Evolutionary conservation across 331 rosid species (phyloP).

Genomic region (Saraca asoca): DNA sequence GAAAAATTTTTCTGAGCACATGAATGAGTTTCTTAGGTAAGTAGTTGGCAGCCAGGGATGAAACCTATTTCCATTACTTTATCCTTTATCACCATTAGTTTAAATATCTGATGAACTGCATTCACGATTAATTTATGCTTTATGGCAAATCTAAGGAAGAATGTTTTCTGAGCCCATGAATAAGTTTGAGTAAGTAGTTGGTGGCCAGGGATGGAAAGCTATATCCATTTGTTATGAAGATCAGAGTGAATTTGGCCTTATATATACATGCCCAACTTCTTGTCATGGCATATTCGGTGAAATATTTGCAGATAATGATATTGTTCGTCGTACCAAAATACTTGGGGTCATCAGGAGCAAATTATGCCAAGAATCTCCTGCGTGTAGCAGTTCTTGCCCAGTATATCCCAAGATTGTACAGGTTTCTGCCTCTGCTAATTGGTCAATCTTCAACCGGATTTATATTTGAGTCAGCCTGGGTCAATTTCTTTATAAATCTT

Average conservation of each 20-base stretch:
- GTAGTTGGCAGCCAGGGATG: neutral
- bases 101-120: neutral
- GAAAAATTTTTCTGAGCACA: neutral
- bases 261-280: constrained; percentile 11
- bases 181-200: constrained; percentile 1
- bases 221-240: constrained; percentile 3
- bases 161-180: constrained; percentile 1
- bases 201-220: neutral
- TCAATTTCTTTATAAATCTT: constrained; percentile 78
- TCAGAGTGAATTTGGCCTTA: neutral
- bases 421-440: constrained; percentile 69
- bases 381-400: constrained; percentile 65
- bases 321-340: constrained; percentile 48
- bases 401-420: constrained; percentile 67
- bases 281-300: constrained; percentile 31
- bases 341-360: constrained; percentile 72
- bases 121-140: neutral
- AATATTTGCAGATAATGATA: constrained; percentile 62
- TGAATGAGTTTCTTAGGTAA: constrained; percentile 4
- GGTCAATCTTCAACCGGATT: constrained; percentile 82
- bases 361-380: constrained; percentile 71
- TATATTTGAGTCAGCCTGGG: constrained; percentile 91
- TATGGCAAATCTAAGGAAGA: neutral
- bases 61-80: constrained; percentile 6
- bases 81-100: too few species aligned